phyloP scores from a whole-genome alignment of 192 early-diverging fungal species.

The Podila epicladia region DNA sequence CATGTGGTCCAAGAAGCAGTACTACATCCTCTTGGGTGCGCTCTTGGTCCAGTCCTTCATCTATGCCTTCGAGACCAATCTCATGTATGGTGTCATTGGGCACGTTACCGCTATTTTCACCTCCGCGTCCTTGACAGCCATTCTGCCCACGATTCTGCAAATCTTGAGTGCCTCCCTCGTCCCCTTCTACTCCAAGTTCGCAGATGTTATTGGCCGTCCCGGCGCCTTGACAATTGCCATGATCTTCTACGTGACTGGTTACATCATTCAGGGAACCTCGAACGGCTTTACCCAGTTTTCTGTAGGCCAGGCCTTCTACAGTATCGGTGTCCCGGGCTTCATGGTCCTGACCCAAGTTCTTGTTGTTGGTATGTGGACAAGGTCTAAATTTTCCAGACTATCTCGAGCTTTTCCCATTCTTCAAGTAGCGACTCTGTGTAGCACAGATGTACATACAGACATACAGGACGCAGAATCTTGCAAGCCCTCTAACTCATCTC shows the following conservation, averaged over 20 bases:
- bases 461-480: no score
- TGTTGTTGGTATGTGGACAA: slow-evolving; percentile 9
- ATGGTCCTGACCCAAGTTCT: background rate
- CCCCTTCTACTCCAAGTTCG: slow-evolving; percentile 15
- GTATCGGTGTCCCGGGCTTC: slow-evolving; percentile 4
- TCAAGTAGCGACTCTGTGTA: background rate
- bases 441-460: no score
- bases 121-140: background rate
- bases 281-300: slow-evolving; percentile 7
- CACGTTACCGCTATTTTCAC: background rate
- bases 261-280: slow-evolving; percentile 5
- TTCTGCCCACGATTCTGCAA: slow-evolving; percentile 5
- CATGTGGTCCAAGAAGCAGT: background rate
- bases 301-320: background rate
- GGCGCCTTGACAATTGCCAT: slow-evolving; percentile 5
- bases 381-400: background rate
- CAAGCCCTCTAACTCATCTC: no score
- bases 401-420: background rate
- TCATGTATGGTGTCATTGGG: background rate
- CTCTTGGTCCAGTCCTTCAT: background rate
- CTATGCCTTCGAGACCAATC: slow-evolving; percentile 1
- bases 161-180: slow-evolving; percentile 9
- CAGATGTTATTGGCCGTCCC: slow-evolving; percentile 16
- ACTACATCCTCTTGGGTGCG: background rate
- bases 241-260: slow-evolving; percentile 5